These are phyloP conservation scores for Saccharomyces hybrid DNA, from an alignment of 1,139 yeast genomes.

Conservation along the genomic window DNA sequence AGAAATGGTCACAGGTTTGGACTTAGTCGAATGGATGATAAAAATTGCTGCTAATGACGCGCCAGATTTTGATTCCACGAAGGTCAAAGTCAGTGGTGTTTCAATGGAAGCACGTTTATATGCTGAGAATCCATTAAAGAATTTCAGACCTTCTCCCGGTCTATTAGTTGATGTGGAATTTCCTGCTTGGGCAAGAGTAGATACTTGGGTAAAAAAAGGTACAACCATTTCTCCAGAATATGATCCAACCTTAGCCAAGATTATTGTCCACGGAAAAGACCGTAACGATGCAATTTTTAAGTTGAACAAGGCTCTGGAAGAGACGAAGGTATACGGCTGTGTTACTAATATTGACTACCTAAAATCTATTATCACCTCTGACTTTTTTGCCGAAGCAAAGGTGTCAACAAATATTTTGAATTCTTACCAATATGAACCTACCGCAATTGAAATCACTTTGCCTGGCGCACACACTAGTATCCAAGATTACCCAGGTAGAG, in stretches of 20 bases:
- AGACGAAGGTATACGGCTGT: slow-evolving; percentile 83
- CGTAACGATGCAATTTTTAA: slow-evolving; percentile 75
- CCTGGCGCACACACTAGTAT: slow-evolving; percentile 96
- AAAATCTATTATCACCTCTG: slow-evolving; percentile 73
- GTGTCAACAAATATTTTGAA: slow-evolving; percentile 86
- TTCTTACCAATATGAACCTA: slow-evolving; percentile 68
- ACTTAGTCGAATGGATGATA: slow-evolving; percentile 95
- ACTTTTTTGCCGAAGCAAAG: slow-evolving; percentile 74
- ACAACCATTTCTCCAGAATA: slow-evolving; percentile 87
- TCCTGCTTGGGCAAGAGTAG: slow-evolving; percentile 87
- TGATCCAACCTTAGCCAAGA: slow-evolving; percentile 94
- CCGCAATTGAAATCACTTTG: slow-evolving; percentile 70
- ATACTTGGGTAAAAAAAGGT: slow-evolving; percentile 89
- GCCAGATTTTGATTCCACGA: slow-evolving; percentile 56
- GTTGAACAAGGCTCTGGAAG: slow-evolving; percentile 71
- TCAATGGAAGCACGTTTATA: slow-evolving; percentile 94
- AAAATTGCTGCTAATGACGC: slow-evolving; percentile 82
- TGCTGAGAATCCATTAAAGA: slow-evolving; percentile 94
- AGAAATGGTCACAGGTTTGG: slow-evolving; percentile 88
- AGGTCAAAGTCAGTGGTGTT: slow-evolving; percentile 64
- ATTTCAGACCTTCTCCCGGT: slow-evolving; percentile 93
- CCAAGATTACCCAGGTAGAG: slow-evolving; percentile 93
- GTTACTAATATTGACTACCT: slow-evolving; percentile 84
- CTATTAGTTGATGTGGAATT: slow-evolving; percentile 77
- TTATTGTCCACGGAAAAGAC: slow-evolving; percentile 86